Conservation (phyloP, 2,329 filamentous ascomycete species). For the Diaporthe sp. region DNA sequence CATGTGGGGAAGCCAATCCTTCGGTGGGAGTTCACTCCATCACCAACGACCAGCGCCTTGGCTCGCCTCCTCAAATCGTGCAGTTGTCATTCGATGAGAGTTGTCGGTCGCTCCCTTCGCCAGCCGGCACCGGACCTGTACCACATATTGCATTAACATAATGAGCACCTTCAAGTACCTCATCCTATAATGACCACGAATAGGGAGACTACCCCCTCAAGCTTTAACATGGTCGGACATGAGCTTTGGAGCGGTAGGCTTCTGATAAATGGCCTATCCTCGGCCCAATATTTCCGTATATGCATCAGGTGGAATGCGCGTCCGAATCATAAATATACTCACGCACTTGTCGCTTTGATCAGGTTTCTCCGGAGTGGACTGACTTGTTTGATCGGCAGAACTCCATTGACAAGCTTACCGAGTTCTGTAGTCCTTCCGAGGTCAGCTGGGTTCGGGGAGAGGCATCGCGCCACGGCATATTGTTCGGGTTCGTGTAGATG, state of each 20-base stretch:
- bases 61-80: conserved; percentile 34
- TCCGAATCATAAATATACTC: background rate
- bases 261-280: background rate
- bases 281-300: background rate
- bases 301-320: background rate
- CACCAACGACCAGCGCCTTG: conserved; percentile 22
- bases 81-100: conserved; percentile 37
- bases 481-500: background rate
- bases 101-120: conserved; percentile 27
- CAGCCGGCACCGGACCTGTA: background rate
- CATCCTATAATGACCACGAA: background rate
- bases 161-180: background rate
- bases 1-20: conserved; percentile 20
- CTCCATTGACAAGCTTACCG: background rate
- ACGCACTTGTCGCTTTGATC: background rate
- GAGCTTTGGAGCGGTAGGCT: background rate
- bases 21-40: conserved; percentile 5
- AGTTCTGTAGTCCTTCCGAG: background rate
- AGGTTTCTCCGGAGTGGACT: background rate
- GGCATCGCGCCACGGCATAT: background rate
- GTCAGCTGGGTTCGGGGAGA: background rate
- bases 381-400: background rate
- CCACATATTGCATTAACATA: background rate
- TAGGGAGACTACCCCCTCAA: no score
- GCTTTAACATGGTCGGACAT: background rate